Base-by-base conservation (phyloP, 352 stramenopile genomes). In the Globisporangium cylindrosporum region DNA sequence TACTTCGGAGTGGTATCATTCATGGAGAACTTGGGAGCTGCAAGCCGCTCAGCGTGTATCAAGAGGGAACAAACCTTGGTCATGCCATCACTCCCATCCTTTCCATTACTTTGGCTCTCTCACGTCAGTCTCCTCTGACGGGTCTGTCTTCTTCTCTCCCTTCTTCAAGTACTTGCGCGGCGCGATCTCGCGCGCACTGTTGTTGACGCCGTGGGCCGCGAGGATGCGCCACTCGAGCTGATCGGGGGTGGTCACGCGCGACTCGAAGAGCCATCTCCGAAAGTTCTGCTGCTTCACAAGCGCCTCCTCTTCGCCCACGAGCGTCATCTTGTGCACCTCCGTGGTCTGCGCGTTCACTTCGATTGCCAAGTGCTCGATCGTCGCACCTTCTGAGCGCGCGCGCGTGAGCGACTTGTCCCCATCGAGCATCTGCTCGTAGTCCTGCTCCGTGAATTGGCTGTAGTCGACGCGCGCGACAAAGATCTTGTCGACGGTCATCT, bases 141-240 rank as follows among this genome's bases (percentile, higher is more conserved):
- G 4, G 3, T 15, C 55, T 12, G 24, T 34, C 5, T 46, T 43
- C 29, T 43, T 18, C 7, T 27, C 18, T n/a, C 22, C 9, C 54
- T 60, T 27, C 5, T 61, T 7, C 2, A 86, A 70, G 82, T 95
- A 24, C 91, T 92, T 54, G n/a, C 56, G 56, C 29, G 56, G 67
- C 18, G 68, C 72, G 38, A 82, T 62, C 55, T 80, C 61, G 27
- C 68, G 73, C 5, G 72, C 74, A 24, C 67, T 59, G 49, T 79
- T 78, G 55, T 78, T 82, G 5, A 49, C 62, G 43, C 54, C 75
- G 32, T 73, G 41, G 0, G 58, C 75, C 18, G 71, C 64, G 48
- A 83, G 46, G 58, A 83, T 75, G 24, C 66, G 70, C 76, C 76
- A 83, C 60, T 79, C 76, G 24, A 83, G 49, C 48, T 83, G 66